Evolutionary conservation across 495 filamentous ascomycete genomes (phyloP), one percentile per base, ranked within the genome.

Genomic region (Cercophora samala): DNA sequence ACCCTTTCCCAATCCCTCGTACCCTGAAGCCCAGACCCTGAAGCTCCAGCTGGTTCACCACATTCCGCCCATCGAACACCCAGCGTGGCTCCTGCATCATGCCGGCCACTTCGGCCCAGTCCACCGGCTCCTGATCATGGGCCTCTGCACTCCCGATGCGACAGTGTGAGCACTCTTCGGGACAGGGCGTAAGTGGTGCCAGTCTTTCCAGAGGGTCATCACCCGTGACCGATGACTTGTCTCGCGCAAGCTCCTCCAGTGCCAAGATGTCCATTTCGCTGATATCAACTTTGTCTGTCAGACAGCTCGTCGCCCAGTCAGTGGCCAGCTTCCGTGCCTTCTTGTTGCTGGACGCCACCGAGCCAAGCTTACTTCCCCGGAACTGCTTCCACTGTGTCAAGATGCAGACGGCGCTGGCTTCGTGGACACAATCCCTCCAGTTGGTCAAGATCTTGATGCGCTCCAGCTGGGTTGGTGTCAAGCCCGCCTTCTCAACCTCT

Each of bases 51-150:
- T 51, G 52, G 52, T 76, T 56, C 24, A 73, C 70, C 15, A 75
- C 68, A 59, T 76, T 76, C 2, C 88, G 83, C 18, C 90, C 90
- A 65, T 93, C 90, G 73, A 93, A 92, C 5, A 92, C 77, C 79
- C 86, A 89, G 66, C 83, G 85, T 2, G 90, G 90, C 64, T 87
- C 84, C 58, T 82, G 80, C 89, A 93, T 90, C 29, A 79, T 76
- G 17, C 72, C 68, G 22, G 79, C 79, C 4, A 81, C 80, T 19
- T 81, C 79, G 3, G 76, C 72, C 87, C 87, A 88, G 66, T 88
- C 84, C 58, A 89, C 64, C 68, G 69, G 58, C 61, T 70, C 77
- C 53, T 68, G 64, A 32, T 62, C 66, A 66, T 63, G 64, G 58
- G 42, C 52, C 22, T 64, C 13, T 54, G 54, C 62, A 19, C 25